Base-by-base conservation (phyloP, 2,329 filamentous ascomycete species). In the Mariannaea elegans region DNA sequence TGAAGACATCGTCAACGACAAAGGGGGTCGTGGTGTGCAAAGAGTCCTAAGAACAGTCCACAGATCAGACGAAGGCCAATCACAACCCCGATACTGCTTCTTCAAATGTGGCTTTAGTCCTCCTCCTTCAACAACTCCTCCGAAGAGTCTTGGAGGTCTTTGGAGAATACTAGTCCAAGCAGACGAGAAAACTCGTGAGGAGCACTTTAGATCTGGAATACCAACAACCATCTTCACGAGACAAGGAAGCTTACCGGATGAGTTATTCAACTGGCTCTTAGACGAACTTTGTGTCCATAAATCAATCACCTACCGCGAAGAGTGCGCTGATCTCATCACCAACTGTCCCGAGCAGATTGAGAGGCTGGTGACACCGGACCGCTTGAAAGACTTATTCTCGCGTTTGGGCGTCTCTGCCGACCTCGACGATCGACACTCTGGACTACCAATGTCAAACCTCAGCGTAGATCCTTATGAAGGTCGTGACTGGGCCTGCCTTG, bases 261-360 rank as follows among this genome's bases (percentile, higher is more conserved):
- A 89, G 54, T 70, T 93, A 1, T 81, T 92, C 48, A 68, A 82
- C 14, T 94, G 91, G 90, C 78, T 92, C 3, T 70, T 90, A 6
- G 76, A 84, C 48, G 83, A 88, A 75, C 77, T 88, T 19, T 85
- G 83, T 54, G 71, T 78, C 2, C 87, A 91, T 66, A 75, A 77
- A 38, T 82, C 83, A 29, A 77, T 81, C 39, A 80, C 85, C 42
- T 72, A 92, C 39, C 82, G 87, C 48, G 73, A 81, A 54, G 84
- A 88, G 59, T 93, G 92, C 71, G 78, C 82, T 54, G 81, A 82
- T 42, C 73, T 92, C 4, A 75, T 84, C 51, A 76, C 79, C 31
- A 71, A 77, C 48, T 82, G 80, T 48, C 63, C 74, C 1, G 76
- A 80, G 19, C 80, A 85, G 48, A 72, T 82, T 7, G 63, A 72